Evolutionary conservation across 805 yeast genomes (phyloP).

Genomic region (Yarrowia alimentaria): DNA sequence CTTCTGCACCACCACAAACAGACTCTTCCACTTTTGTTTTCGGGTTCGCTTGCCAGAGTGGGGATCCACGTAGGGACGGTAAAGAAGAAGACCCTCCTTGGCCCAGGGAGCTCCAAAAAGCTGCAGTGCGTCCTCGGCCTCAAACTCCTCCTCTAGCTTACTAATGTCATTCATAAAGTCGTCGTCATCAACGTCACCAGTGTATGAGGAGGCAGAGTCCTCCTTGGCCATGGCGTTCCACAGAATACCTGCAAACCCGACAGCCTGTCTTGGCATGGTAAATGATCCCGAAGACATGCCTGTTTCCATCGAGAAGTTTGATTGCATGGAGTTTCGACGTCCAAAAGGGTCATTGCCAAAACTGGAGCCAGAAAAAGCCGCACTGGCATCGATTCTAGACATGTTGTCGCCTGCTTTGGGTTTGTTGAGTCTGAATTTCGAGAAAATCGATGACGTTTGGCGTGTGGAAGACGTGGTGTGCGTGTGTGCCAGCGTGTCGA

Average conservation of each 20-base stretch:
- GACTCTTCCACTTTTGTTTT: slow-evolving; percentile 46
- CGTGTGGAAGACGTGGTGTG: slow-evolving; percentile 1
- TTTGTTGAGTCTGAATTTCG: slow-evolving; percentile 19
- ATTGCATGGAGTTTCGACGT: slow-evolving; percentile 33
- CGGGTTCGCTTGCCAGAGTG: slow-evolving; percentile 35
- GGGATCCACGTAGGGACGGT: slow-evolving; percentile 36
- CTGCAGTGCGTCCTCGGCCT: slow-evolving; percentile 60
- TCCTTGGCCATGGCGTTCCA: slow-evolving; percentile 37
- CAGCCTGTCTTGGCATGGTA: slow-evolving; percentile 37
- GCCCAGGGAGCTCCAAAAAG: slow-evolving; percentile 74
- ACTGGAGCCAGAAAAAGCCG: slow-evolving; percentile 6
- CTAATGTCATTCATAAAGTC: slow-evolving; percentile 35
- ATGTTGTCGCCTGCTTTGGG: slow-evolving; percentile 11
- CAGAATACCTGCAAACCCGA: slow-evolving; percentile 39
- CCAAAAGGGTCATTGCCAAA: slow-evolving; percentile 1
- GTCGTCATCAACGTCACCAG: no score
- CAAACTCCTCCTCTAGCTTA: slow-evolving; percentile 42
- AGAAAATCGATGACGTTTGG: not conserved
- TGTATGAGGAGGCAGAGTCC: no score
- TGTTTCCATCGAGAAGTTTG: slow-evolving; percentile 44
- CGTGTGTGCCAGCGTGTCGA: slow-evolving; percentile 5
- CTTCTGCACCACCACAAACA: slow-evolving; percentile 65
- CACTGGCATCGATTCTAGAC: slow-evolving; percentile 15
- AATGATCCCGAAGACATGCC: slow-evolving; percentile 32
- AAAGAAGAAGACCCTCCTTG: slow-evolving; percentile 64